Base-by-base conservation (phyloP, 108 stramenopile species). In the Discostella stelligeroides region DNA sequence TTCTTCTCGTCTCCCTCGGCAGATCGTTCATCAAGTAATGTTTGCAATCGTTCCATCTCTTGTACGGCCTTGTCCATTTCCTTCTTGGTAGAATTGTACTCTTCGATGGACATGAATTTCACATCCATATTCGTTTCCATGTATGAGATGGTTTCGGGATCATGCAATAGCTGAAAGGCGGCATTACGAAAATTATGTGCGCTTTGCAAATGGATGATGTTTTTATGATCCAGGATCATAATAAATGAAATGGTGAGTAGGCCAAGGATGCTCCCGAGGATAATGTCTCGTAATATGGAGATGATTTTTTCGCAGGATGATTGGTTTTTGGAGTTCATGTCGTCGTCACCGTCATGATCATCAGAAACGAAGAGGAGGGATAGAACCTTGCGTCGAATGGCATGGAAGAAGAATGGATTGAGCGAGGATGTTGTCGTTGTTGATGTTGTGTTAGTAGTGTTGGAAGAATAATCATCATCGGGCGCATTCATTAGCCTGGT, bases 91-190 rank as follows among this genome's bases (percentile, higher is more conserved):
- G 67, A 51, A 37, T 85, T 49, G n/a, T 82, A 92, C 24, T 37
- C 85, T 75, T 18, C 70, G 27, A 45, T 47, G 41, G 61, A 66
- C 85, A 57, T 85, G 73, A 53, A 79, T 43, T 58, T 88, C 66
- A 42, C 60, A 55, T 49, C 82, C 48, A 57, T 82, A 70, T 60
- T 84, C 64, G 34, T 86, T 72, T 67, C 72, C 13, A 74, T 37
- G 15, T 0, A 34, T 2, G 40, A 40, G 17, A 68, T 18, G 7
- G 73, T 79, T 25, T 67, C 78, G 10, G 78, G 70, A 45, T 79
- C 66, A 43, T 62, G 67, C 18, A 79, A 17, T 39, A 49, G 14
- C 13, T 38, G 13, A 20, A 58, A 62, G 27, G 66, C 70, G 4
- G 21, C n/a, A 14, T 66, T 45, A 9, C 78, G 59, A 20, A 72